phyloP scores from a whole-genome alignment of 2,329 filamentous ascomycete species.

The Geoglossum cookeanum region DNA sequence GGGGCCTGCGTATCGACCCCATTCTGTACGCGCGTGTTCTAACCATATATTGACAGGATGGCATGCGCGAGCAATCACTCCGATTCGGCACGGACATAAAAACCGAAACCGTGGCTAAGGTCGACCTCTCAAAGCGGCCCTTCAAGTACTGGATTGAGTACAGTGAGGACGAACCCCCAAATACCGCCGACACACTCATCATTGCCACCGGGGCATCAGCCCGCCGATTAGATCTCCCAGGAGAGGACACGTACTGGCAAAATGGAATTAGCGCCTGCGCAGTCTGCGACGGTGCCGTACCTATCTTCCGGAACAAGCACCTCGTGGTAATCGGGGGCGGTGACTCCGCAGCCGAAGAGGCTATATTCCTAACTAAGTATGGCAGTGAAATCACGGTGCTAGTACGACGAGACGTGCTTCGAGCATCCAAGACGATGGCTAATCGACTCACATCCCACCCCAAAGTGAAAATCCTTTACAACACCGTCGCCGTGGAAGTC shows the following conservation, averaged over 20 bases:
- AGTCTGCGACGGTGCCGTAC: conserved; percentile 90
- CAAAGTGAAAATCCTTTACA: conserved; percentile 82
- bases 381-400: conserved; percentile 87
- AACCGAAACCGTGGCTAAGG: conserved; percentile 74
- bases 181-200: conserved; percentile 84
- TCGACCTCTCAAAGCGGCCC: conserved; percentile 67
- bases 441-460: conserved; percentile 62
- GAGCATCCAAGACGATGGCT: conserved; percentile 84
- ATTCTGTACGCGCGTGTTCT: neutral
- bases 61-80: conserved; percentile 81
- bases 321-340: conserved; percentile 91
- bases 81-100: conserved; percentile 86
- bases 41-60: conserved; percentile 33
- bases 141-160: conserved; percentile 94
- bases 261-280: conserved; percentile 91
- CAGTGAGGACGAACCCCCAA: conserved; percentile 53
- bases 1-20: conserved; percentile 11
- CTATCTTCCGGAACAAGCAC: conserved; percentile 93
- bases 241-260: conserved; percentile 95
- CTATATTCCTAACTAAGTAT: conserved; percentile 94
- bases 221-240: conserved; percentile 58
- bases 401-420: conserved; percentile 68
- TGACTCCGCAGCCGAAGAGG: conserved; percentile 93
- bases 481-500: conserved; percentile 64
- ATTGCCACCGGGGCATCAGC: conserved; percentile 92